These are phyloP conservation scores for Coniochaeta ligniaria DNA, from an alignment of 2,329 filamentous ascomycete genomes.

Conservation along the genomic window DNA sequence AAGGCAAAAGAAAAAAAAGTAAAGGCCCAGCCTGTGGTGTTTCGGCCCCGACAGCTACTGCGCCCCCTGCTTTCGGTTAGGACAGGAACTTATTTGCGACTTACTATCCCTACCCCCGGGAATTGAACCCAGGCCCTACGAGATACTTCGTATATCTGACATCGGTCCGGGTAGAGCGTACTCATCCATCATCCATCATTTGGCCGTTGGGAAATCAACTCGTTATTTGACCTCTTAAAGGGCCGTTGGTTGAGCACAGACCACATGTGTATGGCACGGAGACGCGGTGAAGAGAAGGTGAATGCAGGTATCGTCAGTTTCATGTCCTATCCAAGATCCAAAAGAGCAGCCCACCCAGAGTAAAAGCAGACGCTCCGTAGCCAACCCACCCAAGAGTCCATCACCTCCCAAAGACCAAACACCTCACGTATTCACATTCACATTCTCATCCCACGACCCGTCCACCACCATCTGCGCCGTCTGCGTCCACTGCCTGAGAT, in stretches of 20 bases:
- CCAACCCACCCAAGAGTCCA: neutral
- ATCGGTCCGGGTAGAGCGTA: too few species aligned
- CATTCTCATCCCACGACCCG: neutral
- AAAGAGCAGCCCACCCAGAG: neutral
- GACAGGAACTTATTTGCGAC: too few species aligned
- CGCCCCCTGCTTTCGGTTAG: neutral
- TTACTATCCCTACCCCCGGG: too few species aligned
- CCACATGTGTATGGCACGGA: too few species aligned
- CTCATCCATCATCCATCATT: too few species aligned
- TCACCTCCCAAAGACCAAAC: neutral
- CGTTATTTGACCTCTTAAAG: neutral
- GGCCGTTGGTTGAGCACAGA: neutral
- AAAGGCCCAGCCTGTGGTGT: too few species aligned
- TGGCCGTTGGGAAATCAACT: neutral
- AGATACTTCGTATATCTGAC: too few species aligned
- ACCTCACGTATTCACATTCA: neutral
- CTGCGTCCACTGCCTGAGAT: constrained; percentile 22
- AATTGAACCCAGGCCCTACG: too few species aligned
- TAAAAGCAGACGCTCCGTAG: neutral
- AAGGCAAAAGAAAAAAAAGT: neutral
- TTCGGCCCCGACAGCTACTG: neutral
- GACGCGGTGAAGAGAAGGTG: neutral
- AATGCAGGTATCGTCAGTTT: neutral
- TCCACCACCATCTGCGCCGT: constrained; percentile 10
- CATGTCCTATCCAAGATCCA: neutral